Evolutionary conservation across 2,329 filamentous ascomycete genomes (phyloP), one percentile per base, ranked within the genome.

Genomic region (Fusarium sp.): DNA sequence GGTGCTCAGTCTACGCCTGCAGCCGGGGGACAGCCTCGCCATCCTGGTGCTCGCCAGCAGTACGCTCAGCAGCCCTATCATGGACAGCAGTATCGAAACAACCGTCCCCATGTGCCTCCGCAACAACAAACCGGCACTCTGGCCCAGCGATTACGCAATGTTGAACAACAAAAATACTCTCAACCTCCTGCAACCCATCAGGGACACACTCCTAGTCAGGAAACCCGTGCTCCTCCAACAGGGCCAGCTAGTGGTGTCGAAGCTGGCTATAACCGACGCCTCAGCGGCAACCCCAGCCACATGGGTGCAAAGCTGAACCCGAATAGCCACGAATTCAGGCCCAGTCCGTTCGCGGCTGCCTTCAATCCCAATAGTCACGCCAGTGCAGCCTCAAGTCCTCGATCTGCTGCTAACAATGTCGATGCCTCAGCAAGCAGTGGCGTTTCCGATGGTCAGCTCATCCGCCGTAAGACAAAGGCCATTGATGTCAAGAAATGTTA

Each of bases 281-380:
- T 87, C 50, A 88, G 86, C 69, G 86, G 84, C 54, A 81, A 87
- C n/a, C 83, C 86, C 18, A 83, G 83, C 47, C 88, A 88, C 58
- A 83, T 89, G 76, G 84, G 85, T 8, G 85, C 85, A 50, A 90
- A 90, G 80, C 79, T 92, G 75, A 92, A 92, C 71, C 90, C 90
- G 11, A 91, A 90, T 76, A 91, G 87, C 75, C 86, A 89, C 79
- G 95, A 97, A 78, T 98, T 98, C 83, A 91, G 93, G 73, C 96
- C 96, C 23, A 97, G 92, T 77, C 91, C 94, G 9, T 92, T 92
- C 70, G 95, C 95, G 1, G 88, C 89, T 49, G 87, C 92, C 3
- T 98, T 99, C 83, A 96, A 91, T 75, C 96, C 93, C 9, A 93
- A 84, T 30, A 86, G 87, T 8, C 85, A 87, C 52, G 85, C 86